Evolutionary conservation across 139 green algal species (phyloP).

Genomic region (Haematococcus lacustris): DNA sequence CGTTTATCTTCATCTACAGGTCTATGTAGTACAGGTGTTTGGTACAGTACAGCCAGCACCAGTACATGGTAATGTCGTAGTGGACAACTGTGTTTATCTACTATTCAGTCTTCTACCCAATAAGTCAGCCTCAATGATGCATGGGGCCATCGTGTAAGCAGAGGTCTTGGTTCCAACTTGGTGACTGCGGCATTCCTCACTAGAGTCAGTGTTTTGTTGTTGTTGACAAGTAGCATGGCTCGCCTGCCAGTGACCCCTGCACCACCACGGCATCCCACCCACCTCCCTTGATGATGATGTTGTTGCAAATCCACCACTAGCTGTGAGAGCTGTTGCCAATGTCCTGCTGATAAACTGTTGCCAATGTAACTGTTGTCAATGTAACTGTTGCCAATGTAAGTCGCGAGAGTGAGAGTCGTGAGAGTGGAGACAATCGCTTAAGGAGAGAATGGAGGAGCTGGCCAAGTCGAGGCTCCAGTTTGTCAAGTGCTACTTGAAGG

Average conservation of each 20-base stretch:
- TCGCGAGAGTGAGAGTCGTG: too few relatives aligned
- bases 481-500: too few relatives aligned
- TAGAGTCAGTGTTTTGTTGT: not conserved
- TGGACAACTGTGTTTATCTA: not conserved
- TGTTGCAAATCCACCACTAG: not conserved
- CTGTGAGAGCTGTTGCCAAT: slow-evolving; percentile 15
- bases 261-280: too few relatives aligned
- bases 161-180: not conserved
- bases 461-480: too few relatives aligned
- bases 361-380: too few relatives aligned
- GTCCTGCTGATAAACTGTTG: too few relatives aligned
- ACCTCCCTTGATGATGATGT: not conserved
- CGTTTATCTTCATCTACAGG: not conserved
- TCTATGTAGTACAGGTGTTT: not conserved
- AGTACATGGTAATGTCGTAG: not conserved
- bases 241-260: not conserved
- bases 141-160: too few relatives aligned
- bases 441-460: too few relatives aligned
- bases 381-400: too few relatives aligned
- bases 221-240: not conserved
- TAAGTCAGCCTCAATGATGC: not conserved
- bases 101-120: too few relatives aligned
- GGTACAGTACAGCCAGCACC: not conserved
- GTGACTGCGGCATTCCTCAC: not conserved
- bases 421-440: too few relatives aligned